These are phyloP conservation scores for Brettanomyces custersianus DNA, from an alignment of 805 yeast genomes.

Conservation along the genomic window DNA sequence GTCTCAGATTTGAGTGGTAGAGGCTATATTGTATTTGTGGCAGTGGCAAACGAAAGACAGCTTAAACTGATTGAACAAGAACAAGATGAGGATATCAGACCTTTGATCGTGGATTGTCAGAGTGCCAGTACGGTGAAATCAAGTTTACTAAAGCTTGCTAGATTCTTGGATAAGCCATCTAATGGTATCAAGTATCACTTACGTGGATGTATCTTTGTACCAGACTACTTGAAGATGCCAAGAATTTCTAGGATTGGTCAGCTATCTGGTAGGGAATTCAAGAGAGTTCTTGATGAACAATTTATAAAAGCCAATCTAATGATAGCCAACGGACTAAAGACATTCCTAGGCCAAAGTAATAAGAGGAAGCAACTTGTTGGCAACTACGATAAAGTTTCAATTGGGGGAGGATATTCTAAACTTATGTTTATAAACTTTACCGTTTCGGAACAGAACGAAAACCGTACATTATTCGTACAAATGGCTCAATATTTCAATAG, in stretches of 20 bases:
- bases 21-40: constrained; percentile 74
- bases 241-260: constrained; percentile 21
- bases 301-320: constrained; percentile 19
- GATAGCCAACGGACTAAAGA: constrained; percentile 21
- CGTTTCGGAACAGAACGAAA: constrained; percentile 15
- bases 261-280: constrained; percentile 19
- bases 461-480: constrained; percentile 14
- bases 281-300: constrained; percentile 18
- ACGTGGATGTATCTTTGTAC: constrained; percentile 61
- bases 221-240: constrained; percentile 38
- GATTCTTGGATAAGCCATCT: constrained; percentile 29
- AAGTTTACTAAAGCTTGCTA: constrained; percentile 41
- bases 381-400: constrained; percentile 12
- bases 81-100: constrained; percentile 60
- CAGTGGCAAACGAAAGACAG: constrained; percentile 58
- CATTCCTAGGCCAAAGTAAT: constrained; percentile 23
- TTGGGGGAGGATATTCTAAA: constrained; percentile 21
- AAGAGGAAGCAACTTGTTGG: constrained; percentile 16
- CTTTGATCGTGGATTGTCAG: constrained; percentile 45
- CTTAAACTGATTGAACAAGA: constrained; percentile 44
- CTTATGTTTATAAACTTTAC: constrained; percentile 23
- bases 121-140: constrained; percentile 32
- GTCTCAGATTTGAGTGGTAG: constrained; percentile 69
- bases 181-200: constrained; percentile 46
- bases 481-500: constrained; percentile 14